These are phyloP conservation scores for Dillenia turbinata DNA, from an alignment of 164 flowering plant species.

Conservation along the genomic window DNA sequence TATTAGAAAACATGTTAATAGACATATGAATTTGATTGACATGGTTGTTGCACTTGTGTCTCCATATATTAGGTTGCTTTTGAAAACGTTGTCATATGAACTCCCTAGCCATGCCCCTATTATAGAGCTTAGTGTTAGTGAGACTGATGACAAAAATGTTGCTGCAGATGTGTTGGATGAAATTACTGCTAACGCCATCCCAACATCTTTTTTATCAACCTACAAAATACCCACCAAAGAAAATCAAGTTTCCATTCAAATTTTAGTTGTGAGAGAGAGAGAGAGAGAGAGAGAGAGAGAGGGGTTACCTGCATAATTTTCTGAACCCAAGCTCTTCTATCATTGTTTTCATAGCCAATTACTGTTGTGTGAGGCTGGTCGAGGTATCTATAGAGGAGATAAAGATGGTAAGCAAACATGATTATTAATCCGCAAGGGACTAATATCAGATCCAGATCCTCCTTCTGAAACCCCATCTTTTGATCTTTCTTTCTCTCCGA, in stretches of 20 bases:
- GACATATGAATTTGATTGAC: constrained; percentile 50
- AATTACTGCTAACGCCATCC: constrained; percentile 26
- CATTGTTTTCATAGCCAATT: constrained; percentile 48
- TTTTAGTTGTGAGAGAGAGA: background rate
- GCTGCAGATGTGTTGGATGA: constrained; percentile 36
- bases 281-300: background rate
- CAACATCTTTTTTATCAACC: constrained; percentile 19
- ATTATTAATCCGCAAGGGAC: constrained; percentile 47
- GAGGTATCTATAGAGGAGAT: constrained; percentile 45
- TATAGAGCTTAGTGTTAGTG: constrained; percentile 43
- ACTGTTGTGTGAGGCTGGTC: constrained; percentile 45
- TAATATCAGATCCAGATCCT: constrained; percentile 40
- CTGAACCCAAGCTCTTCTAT: constrained; percentile 46
- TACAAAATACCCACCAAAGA: constrained; percentile 1
- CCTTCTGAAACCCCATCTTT: constrained; percentile 29
- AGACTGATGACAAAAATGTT: constrained; percentile 37
- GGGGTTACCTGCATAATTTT: constrained; percentile 37
- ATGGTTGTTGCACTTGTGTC: constrained; percentile 40
- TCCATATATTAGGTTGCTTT: constrained; percentile 34
- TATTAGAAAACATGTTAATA: constrained; percentile 41
- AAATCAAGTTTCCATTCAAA: background rate
- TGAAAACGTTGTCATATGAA: constrained; percentile 18
- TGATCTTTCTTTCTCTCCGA: background rate
- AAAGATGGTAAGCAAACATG: constrained; percentile 52
- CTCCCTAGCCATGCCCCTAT: constrained; percentile 50